These are phyloP conservation scores for Sarocladiaceae sp. DNA, from an alignment of 2,329 filamentous ascomycete genomes.

Conservation along the genomic window DNA sequence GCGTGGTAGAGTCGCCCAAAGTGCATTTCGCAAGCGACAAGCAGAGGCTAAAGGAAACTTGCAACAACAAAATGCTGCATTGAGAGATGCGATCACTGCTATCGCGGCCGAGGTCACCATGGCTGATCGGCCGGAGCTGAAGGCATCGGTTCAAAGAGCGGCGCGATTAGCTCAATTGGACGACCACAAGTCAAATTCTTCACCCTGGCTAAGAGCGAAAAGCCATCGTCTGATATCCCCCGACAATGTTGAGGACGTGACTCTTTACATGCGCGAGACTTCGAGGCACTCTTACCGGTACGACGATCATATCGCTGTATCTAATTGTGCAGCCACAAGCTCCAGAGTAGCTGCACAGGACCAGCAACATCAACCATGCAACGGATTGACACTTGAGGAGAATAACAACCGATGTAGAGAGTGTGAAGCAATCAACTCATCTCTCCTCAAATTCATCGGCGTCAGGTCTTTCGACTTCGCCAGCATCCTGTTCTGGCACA, in stretches of 20 bases:
- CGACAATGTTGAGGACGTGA: background rate
- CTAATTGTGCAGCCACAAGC: background rate
- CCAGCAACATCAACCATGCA: background rate
- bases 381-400: background rate
- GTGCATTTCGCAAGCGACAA: constrained; percentile 22
- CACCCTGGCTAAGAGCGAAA: background rate
- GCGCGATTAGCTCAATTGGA: background rate
- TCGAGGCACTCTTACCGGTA: background rate
- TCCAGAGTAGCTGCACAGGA: background rate
- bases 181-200: background rate
- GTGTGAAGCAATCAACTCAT: background rate
- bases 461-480: constrained; percentile 1
- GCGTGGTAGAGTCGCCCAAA: constrained; percentile 21
- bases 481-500: constrained; percentile 3
- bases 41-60: constrained; percentile 11
- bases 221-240: background rate
- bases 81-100: constrained; percentile 1
- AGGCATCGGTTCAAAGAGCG: background rate
- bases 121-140: background rate
- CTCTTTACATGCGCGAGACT: background rate
- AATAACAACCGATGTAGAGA: background rate
- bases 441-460: background rate
- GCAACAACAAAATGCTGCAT: background rate
- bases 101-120: background rate
- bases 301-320: background rate